These are phyloP conservation scores for Pichia sp. DNA, from an alignment of 1,139 yeast genomes.

Conservation along the genomic window DNA sequence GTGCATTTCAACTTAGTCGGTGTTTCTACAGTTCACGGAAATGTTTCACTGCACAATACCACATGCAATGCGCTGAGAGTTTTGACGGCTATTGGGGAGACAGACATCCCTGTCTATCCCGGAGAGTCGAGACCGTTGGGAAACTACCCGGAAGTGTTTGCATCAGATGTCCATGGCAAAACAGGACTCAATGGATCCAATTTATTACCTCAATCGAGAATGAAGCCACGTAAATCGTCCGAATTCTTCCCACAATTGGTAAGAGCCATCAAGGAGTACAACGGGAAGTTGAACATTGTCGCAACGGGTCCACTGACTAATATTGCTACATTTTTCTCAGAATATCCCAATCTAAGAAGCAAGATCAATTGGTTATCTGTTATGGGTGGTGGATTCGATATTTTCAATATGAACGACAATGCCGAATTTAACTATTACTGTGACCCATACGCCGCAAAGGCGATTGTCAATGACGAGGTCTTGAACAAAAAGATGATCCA, in stretches of 20 bases:
- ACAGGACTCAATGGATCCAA: constrained; percentile 75
- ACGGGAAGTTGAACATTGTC: constrained; percentile 52
- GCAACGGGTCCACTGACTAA: constrained; percentile 80
- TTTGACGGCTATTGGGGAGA: constrained; percentile 53
- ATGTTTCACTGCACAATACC: constrained; percentile 65
- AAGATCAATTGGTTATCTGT: constrained; percentile 53
- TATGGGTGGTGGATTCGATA: constrained; percentile 75
- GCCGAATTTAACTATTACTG: constrained; percentile 81
- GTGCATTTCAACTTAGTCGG: constrained; percentile 65
- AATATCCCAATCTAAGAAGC: constrained; percentile 49
- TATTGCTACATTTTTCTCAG: constrained; percentile 49
- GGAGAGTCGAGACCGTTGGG: constrained; percentile 63
- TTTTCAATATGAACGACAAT: constrained; percentile 46
- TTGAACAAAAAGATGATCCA: constrained; percentile 51
- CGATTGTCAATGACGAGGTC: constrained; percentile 46
- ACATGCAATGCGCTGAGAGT: constrained; percentile 69
- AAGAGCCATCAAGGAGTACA: constrained; percentile 42
- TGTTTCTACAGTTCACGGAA: constrained; percentile 81
- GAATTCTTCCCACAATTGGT: constrained; percentile 59
- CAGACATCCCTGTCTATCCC: constrained; percentile 60
- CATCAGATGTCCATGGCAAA: constrained; percentile 64
- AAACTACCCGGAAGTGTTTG: constrained; percentile 43
- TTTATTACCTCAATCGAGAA: constrained; percentile 50
- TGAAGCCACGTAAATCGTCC: constrained; percentile 34
- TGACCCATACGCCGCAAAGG: constrained; percentile 74